A percentile compares a stretch with the other conserved stretches of the same genome.
Conservation (phyloP, 306 rosid genomes). For the Benincasa hispida region DNA sequence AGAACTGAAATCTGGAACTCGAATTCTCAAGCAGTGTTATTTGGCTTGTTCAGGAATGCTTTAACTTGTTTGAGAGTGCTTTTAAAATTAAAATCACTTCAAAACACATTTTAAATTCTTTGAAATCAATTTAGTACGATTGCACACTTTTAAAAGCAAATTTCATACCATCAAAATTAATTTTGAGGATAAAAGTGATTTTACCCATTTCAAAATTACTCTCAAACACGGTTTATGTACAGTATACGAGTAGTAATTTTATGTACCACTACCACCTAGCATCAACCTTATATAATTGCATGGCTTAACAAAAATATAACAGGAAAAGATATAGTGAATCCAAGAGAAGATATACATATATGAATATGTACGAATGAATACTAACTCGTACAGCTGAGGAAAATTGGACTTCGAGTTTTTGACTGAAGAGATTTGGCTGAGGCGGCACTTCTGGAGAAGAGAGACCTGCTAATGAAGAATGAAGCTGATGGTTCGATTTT, state of each 20-base stretch:
- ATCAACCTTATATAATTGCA: background rate
- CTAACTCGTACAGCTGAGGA: constrained; percentile 14
- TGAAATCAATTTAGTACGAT: background rate
- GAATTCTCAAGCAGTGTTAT: background rate
- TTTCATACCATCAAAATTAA: background rate
- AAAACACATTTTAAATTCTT: too few relatives aligned
- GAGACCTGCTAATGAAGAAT: constrained; percentile 20
- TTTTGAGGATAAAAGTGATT: background rate
- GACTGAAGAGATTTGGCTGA: constrained; percentile 17
- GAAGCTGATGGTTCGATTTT: constrained; percentile 20
- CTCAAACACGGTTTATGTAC: too few relatives aligned
- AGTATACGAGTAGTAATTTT: too few relatives aligned
- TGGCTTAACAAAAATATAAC: background rate
- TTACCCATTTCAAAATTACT: background rate
- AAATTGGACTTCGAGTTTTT: constrained; percentile 20
- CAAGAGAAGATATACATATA: background rate
- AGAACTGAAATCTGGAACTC: background rate
- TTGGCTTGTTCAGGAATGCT: background rate
- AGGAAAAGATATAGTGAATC: background rate
- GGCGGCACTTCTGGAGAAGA: constrained; percentile 31
- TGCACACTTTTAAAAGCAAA: too few relatives aligned
- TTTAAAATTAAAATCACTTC: too few relatives aligned
- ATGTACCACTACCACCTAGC: background rate
- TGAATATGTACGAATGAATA: background rate
- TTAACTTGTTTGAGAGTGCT: background rate